Percentiles rank a stretch among this genome's conserved stretches.
These are phyloP conservation scores for Ramularia collo-cygni DNA, from an alignment of 2,329 filamentous ascomycete species.

Conservation along the genomic window DNA sequence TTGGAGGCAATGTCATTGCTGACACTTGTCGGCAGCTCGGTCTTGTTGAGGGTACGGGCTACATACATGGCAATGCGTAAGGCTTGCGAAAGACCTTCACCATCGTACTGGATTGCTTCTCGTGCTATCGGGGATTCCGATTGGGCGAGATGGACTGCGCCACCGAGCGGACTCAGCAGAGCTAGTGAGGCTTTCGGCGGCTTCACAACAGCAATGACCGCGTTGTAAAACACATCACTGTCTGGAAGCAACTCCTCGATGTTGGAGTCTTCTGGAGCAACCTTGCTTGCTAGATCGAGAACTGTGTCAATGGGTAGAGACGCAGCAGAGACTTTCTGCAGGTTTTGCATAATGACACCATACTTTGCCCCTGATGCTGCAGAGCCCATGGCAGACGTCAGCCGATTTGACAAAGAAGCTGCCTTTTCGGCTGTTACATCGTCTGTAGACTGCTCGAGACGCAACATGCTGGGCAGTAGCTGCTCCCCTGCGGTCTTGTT, in stretches of 20 bases:
- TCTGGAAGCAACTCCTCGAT: conserved; percentile 24
- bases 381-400: conserved; percentile 19
- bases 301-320: conserved; percentile 48
- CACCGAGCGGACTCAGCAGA: conserved; percentile 65
- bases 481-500: conserved; percentile 41
- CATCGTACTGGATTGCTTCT: conserved; percentile 44
- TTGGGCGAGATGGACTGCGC: conserved; percentile 59
- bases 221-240: conserved; percentile 54
- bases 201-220: conserved; percentile 52
- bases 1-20: conserved; percentile 33
- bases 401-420: conserved; percentile 24
- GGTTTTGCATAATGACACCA: conserved; percentile 46
- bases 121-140: conserved; percentile 16
- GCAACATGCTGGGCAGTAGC: conserved; percentile 47
- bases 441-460: conserved; percentile 46
- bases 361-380: conserved; percentile 27
- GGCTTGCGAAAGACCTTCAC: conserved; percentile 62
- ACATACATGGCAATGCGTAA: conserved; percentile 70
- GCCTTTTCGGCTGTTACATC: conserved; percentile 46
- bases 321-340: conserved; percentile 39
- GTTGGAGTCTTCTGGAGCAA: conserved; percentile 22
- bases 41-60: conserved; percentile 48
- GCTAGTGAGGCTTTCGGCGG: conserved; percentile 58
- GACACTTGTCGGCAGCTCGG: conserved; percentile 28
- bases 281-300: conserved; percentile 47